Evolutionary conservation across 495 filamentous ascomycete species (phyloP).

Genomic region (Penicillium verhagenii): DNA sequence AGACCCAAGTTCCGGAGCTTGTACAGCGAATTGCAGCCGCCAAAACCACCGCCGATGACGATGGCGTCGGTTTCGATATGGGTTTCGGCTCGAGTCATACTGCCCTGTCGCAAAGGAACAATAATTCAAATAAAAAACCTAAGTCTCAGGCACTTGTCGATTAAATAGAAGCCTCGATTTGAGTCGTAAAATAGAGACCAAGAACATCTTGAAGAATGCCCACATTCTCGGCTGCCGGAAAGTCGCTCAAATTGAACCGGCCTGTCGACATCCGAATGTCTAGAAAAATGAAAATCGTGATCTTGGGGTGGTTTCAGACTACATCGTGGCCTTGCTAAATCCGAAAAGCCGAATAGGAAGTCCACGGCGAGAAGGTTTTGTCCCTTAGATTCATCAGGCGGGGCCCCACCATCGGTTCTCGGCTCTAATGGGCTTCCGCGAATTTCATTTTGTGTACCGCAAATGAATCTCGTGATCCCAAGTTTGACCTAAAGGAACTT

Average conservation of each 20-base stretch:
- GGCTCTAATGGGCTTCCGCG: too few relatives aligned
- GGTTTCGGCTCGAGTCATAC: conserved; percentile 17
- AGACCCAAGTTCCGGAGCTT: conserved; percentile 37
- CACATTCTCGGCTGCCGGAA: background rate
- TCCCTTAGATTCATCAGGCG: too few relatives aligned
- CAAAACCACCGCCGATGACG: conserved; percentile 36
- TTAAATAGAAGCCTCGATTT: background rate
- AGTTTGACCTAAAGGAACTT: too few relatives aligned
- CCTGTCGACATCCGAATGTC: background rate
- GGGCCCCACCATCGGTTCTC: conserved; percentile 2
- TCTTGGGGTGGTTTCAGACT: too few relatives aligned
- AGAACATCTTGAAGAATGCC: background rate
- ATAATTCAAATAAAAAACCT: background rate
- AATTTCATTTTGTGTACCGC: background rate
- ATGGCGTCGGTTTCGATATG: conserved; percentile 33
- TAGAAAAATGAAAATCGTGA: background rate
- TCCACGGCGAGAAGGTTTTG: conserved; percentile 18
- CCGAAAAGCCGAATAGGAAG: conserved; percentile 8
- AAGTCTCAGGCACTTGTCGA: background rate
- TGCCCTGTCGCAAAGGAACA: background rate
- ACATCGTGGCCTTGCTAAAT: too few relatives aligned
- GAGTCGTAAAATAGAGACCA: background rate
- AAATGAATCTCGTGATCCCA: too few relatives aligned
- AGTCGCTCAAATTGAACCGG: background rate
- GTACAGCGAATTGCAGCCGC: conserved; percentile 40